Base-by-base conservation (phyloP, 2,329 filamentous ascomycete genomes). In the Colletotrichum noveboracense region DNA sequence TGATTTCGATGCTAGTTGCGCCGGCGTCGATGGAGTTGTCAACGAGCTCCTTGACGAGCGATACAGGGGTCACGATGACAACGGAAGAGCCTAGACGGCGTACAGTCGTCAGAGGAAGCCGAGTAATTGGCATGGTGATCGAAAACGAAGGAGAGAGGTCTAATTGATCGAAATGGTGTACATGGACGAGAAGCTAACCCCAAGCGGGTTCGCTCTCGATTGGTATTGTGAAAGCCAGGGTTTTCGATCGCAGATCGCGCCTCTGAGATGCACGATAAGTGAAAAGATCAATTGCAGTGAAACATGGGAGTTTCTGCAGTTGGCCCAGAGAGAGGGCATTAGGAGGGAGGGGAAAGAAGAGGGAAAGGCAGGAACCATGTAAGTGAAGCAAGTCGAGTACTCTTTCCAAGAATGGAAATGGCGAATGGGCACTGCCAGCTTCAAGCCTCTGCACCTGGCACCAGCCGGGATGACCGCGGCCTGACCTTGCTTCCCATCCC, bases 21-120 rank as follows among this genome's bases (percentile, higher is more conserved):
- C 89, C 87, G 9, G 94, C 93, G 82, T 96, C 94, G 24, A 96
- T 88, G 58, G 94, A 89, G 82, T 96, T 96, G 79, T 96, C 94
- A 36, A 96, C 83, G 6, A 96, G 90, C 83, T 96, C 94, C 81
- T 96, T 96, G 79, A 95, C 89, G 4, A 95, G 85, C 13, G 90
- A 89, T 14, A 87, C 84, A 0, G 94, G 89, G 9, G 91, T 90
- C 7, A 89, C 87, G 66, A 96, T 88, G 61, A 89, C 87, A 78
- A 92, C 87, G 4, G 90, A 87, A 9, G 93, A 91, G 43, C 91
- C 89, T 8, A 96, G 86, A 13, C 91, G 88, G 62, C 89, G 88
- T 26, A 89, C 85, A 16, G 89, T 88, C 5, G 86, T 83, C 48
- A 85, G 79, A 3, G 90, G 85, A 9, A 93, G 85, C 26, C 86